Evolutionary conservation across 116 monocot species (phyloP), one percentile per base, ranked within the genome.

Genomic region (Papilionanthe hybrid): DNA sequence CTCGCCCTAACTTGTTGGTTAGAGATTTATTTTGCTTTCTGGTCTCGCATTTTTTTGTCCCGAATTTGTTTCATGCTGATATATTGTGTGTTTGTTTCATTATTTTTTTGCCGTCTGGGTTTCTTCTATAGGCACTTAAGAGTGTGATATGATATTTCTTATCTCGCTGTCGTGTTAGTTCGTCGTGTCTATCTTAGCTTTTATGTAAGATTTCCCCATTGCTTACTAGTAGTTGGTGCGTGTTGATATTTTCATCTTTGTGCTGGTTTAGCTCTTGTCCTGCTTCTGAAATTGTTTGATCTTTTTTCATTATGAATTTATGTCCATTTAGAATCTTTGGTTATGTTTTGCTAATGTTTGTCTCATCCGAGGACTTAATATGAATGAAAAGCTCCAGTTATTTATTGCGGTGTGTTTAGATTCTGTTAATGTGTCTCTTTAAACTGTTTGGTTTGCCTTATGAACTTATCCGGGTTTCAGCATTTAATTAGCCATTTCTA

Each of bases 1-100:
- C 47, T 48, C 76, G 13, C 22, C 77, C 68, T 50, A 77, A 68
- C 41, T 77, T 50, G 50, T 5, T 77, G 30, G 18, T 28, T 68
- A 19, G 32, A 42, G 18, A 13, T 37, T 23, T 63, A 1, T 9
- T 8, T 12, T 23, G 22, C 7, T 63, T 63, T 63, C 9, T 22
- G 63, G 5, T 53, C 18, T 53, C 53, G 53, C 53, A 1, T 53
- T 15, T 53, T 53, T 15, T 18, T 53, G 13, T 17, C 13, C 17
- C 17, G 53, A 4, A 53, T 3, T 53, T 53, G 0, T 23, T 63
- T 23, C 2, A 5, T 9, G 9, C 11, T 23, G 63, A 6, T 63
- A 1, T 53, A 42, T 1, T 9, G 7, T 28, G 71, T 71, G 53
- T 41, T 71, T 32, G 71, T 18, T 18, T 71, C 71, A 37, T 41